Evolutionary conservation across 768 basidiomycete genomes (phyloP), one percentile per base, ranked within the genome.

Genomic region (Xanthoconium stramineum): DNA sequence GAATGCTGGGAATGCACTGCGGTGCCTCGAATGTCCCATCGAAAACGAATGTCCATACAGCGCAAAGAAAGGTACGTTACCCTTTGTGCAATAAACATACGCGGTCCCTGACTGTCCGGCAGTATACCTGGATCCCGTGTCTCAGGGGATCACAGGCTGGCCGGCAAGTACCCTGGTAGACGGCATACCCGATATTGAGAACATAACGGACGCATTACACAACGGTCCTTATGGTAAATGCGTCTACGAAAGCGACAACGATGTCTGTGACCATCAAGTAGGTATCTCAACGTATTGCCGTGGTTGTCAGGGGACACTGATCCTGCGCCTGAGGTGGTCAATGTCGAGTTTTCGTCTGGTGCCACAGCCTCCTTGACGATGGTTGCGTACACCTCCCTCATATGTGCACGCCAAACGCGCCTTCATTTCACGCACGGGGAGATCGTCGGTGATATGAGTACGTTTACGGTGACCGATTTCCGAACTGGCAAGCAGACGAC

Each of bases 391-490:
- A 89, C 90, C 0, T 79, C 82, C n/a, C 75, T 80, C 42, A 81
- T 93, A 44, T 94, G 93, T 69, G 79, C 89, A 35, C 86, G 93
- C n/a, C 85, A 91, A 64, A 86, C 89, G 6, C 82, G 89, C 14
- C 75, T 94, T 66, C 91, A 94, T 68, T 94, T 94, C 63, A 85
- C 86, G 3, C 81, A 90, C 55, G 93, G 93, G 6, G 93, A 94
- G 72, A 85, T 95, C 50, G 78, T 94, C n/a, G 93, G 93, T 29
- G 83, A 95, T 69, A 91, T 91, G 90, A 71, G 55, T 15, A 79
- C 73, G 12, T 93, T 89, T 65, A 89, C 84, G 14, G 83, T 90
- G 19, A 86, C 83, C 20, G 84, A 94, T 72, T 95, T 94, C 73
- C 79, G 83, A 53, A 83, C 81, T 42, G 71, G 76, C 24, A 59